Base-by-base conservation (phyloP, 257 asterid species). In the Asclepias syriaca region DNA sequence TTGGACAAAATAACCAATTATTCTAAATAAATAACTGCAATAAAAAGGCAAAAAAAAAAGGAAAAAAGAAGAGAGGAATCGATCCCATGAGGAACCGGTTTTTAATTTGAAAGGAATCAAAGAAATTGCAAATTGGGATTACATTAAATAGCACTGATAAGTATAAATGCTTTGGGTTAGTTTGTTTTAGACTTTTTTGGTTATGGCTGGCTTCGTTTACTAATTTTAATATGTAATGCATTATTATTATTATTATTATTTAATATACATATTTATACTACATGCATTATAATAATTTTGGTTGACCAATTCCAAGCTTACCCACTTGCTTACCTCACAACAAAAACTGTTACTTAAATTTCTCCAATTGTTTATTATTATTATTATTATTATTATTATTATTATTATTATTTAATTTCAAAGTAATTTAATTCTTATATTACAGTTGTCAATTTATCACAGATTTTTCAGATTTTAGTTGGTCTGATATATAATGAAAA, bases 161-260 rank as follows among this genome's bases (percentile, higher is more conserved):
- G 49, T 37, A n/a, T 14, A 43, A 6, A 24, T n/a, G 19, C 19
- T 43, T 22, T 13, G 13, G 66, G 13, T 46, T 34, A 37, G 51
- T 34, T n/a, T 34, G 21, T 66, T 58, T 73, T 32, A 14, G 70
- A 46, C 70, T 50, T 45, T 66, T 10, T 43, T 46, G 48, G 15
- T 24, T 48, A 6, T 71, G 40, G 72, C 76, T 76, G 68, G 68
- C 67, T 49, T 64, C 6, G 51, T 27, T 43, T 66, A 64, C 19
- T 54, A 61, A 11, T 55, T 55, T 3, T 24, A 13, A 32, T 32
- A 14, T 6, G 2, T 32, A 32, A 19, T 14, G 19, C 9, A 3
- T 27, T 59, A 27, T 22, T 57, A 24, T 0, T 13, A 24, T 7
- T 4, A 39, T 40, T 5, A 5, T 40, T 40, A 6, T 40, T 27